These are phyloP conservation scores for Claviceps monticola DNA, from an alignment of 2,329 filamentous ascomycete genomes.

Conservation along the genomic window DNA sequence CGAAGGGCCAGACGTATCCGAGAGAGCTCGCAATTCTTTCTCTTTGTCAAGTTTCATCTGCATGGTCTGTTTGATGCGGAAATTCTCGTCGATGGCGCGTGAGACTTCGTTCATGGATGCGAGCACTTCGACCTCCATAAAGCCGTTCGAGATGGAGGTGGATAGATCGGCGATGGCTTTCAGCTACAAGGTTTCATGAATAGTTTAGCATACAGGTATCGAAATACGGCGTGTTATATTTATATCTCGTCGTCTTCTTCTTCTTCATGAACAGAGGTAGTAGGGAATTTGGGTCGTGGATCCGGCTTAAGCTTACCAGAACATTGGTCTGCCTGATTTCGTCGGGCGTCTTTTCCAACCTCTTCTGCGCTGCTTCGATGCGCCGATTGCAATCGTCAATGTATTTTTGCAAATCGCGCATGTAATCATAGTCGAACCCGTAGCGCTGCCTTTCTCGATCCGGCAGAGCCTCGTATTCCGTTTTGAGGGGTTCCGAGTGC, in stretches of 20 bases:
- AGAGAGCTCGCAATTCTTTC: constrained; percentile 76
- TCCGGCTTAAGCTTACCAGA: constrained; percentile 32
- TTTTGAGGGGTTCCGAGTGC: constrained; percentile 77
- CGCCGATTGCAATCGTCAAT: constrained; percentile 92
- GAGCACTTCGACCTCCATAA: constrained; percentile 75
- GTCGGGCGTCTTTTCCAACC: constrained; percentile 93
- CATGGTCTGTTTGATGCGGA: constrained; percentile 68
- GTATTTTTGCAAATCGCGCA: constrained; percentile 90
- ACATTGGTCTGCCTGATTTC: constrained; percentile 93
- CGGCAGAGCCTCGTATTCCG: constrained; percentile 69
- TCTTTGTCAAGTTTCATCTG: constrained; percentile 73
- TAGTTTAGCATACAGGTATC: neutral
- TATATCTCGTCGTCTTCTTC: no score
- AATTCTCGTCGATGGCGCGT: constrained; percentile 74
- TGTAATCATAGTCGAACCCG: constrained; percentile 94
- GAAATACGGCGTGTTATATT: no score
- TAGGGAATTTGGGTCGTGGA: neutral
- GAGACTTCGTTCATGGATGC: constrained; percentile 71
- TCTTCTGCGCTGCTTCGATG: constrained; percentile 79
- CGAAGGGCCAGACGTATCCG: constrained; percentile 81
- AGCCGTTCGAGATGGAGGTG: constrained; percentile 64
- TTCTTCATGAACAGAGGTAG: neutral
- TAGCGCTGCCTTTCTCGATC: constrained; percentile 59
- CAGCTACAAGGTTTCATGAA: constrained; percentile 27
- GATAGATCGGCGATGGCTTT: constrained; percentile 74